Evolutionary conservation across 495 filamentous ascomycete species (phyloP), one percentile per base, ranked within the genome.

Genomic region (Chlorociboria aeruginascens): DNA sequence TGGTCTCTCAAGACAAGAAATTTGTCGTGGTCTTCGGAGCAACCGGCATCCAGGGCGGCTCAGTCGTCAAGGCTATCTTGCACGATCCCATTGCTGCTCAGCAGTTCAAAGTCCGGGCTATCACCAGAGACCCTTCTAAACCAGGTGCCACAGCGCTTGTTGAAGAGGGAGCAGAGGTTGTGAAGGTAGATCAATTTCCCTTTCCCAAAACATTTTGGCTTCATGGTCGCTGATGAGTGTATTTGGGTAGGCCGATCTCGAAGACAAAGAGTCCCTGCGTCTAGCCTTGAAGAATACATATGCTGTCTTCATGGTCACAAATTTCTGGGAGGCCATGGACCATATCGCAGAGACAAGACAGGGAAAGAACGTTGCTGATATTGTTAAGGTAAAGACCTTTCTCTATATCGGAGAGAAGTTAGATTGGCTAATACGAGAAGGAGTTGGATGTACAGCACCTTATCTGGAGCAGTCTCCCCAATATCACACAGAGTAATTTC

Each of bases 21-120:
- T 46, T 72, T 45, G 62, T 82, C 53, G 71, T 69, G 17, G 66
- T 83, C 32, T 78, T 81, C 50, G 77, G 77, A 8, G 72, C 74
- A 13, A 82, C 79, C 13, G 77, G 79, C 56, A 66, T 68, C 12
- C 79, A 82, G 56, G 79, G 79, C 29, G 62, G 70, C 35, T 78
- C 74, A 7, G 66, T 82, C 40, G 60, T 81, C 53, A 60, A 67
- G 49, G 47, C 53, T 16, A 63, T 82, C 25, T 63, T 78, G 2
- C 46, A 55, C 7, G 64, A 78, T 51, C 59, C 76, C 0, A 48
- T 55, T n/a, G 62, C 75, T 9, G 68, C 67, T 3, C 51, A 65
- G 6, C 48, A 66, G 36, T 83, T 67, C 60, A 59, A 61, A 31
- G 48, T 83, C 46, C 70, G 78, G n/a, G 78, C 59, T 40, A 66